Evolutionary conservation across 2,329 filamentous ascomycete species (phyloP).

Genomic region (Dactylellina sp.): DNA sequence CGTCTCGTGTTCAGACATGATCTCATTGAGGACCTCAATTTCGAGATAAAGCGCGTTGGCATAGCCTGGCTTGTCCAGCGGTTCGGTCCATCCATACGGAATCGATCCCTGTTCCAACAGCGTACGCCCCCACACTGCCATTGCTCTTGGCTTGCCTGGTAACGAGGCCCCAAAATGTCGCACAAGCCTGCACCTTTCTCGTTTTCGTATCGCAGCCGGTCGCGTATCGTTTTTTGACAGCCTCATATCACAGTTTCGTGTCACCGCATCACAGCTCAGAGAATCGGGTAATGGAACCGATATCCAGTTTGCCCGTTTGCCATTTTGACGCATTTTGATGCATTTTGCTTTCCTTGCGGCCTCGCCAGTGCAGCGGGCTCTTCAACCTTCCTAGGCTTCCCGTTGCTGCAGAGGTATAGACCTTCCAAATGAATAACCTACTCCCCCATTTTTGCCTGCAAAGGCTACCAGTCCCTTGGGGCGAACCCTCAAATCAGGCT

Average conservation of each 20-base stretch:
- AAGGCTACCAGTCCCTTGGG: constrained; percentile 27
- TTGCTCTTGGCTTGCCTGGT: constrained; percentile 10
- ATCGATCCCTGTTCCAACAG: constrained; percentile 19
- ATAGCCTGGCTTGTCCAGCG: background rate
- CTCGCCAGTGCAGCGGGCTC: constrained; percentile 16
- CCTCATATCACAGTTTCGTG: constrained; percentile 40
- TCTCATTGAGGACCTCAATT: constrained; percentile 12
- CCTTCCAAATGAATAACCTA: background rate
- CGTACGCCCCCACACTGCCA: constrained; percentile 46
- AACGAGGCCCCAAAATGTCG: constrained; percentile 10
- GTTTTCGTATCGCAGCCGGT: constrained; percentile 24
- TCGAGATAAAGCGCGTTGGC: background rate
- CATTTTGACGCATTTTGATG: background rate
- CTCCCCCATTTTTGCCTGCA: constrained; percentile 16
- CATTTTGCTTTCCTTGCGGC: background rate
- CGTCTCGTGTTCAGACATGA: constrained; percentile 12
- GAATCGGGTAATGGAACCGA: background rate
- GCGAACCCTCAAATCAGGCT: constrained; percentile 29
- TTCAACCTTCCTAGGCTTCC: constrained; percentile 5
- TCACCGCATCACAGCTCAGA: constrained; percentile 16
- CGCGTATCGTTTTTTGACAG: constrained; percentile 48
- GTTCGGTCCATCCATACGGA: constrained; percentile 14
- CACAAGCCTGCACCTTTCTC: constrained; percentile 30
- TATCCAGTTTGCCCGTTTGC: background rate
- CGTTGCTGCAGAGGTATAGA: constrained; percentile 12